Evolutionary conservation across 106 monocot genomes (phyloP).

Genomic region (Chionographis japonica): DNA sequence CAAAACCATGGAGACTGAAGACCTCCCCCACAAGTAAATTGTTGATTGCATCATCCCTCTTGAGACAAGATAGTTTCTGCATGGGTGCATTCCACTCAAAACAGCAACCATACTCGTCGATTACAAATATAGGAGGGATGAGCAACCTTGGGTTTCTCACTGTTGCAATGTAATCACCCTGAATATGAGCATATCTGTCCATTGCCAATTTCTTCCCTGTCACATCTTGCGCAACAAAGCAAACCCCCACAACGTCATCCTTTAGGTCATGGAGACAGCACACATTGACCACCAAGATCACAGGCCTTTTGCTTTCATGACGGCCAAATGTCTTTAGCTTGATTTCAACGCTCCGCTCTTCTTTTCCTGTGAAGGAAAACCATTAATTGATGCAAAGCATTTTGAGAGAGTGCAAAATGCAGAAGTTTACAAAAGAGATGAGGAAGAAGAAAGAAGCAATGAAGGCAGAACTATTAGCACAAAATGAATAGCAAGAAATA

Average conservation of each 20-base stretch:
- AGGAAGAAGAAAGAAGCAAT: background rate
- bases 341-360: constrained; percentile 74
- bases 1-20: constrained; percentile 50
- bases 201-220: constrained; percentile 65
- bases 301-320: constrained; percentile 29
- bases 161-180: constrained; percentile 72
- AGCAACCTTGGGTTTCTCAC: constrained; percentile 55
- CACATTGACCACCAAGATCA: constrained; percentile 70
- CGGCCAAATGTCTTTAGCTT: constrained; percentile 53
- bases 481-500: background rate
- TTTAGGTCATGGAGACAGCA: constrained; percentile 63
- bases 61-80: constrained; percentile 67
- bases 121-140: constrained; percentile 87
- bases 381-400: too few species aligned
- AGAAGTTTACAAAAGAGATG: background rate
- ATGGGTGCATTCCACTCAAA: constrained; percentile 82
- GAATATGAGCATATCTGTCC: constrained; percentile 71
- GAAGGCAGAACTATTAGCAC: background rate
- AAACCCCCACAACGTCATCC: constrained; percentile 59
- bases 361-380: constrained; percentile 49
- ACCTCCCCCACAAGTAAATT: constrained; percentile 80
- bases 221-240: constrained; percentile 84
- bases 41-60: constrained; percentile 55
- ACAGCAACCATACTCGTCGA: constrained; percentile 60
- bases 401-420: background rate